Base-by-base conservation (phyloP, 768 basidiomycete genomes). In the Mrakia gelida region DNA sequence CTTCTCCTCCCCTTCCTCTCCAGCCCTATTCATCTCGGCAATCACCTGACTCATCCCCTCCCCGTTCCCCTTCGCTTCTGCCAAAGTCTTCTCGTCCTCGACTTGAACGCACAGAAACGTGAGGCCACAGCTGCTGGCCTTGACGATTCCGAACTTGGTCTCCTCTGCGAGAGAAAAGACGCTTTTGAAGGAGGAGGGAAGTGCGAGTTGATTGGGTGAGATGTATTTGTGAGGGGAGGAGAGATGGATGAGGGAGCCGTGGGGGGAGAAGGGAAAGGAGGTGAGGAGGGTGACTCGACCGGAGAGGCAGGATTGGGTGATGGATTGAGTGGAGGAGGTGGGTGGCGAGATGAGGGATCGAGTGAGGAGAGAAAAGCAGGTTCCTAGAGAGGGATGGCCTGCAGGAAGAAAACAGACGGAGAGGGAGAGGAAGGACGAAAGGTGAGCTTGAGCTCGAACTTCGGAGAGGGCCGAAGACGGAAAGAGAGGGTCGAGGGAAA, bases 151-250 rank as follows among this genome's bases (percentile, higher is more conserved):
- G 18, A n/a, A 23, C 1, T 90, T 93, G 80, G 98, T 90, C 80
- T 91, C 89, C 82, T 89, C 86, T 74, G 96, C 89, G 79, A 92
- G 90, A 65, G 86, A 84, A 75, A 88, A 82, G 5, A 45, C 41
- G 11, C 11, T 45, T 45, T 45, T 13, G 45, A 45, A 13, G 85
- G 91, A 93, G 86, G 72, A 38, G 30, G 71, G 71, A 15, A 56
- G 71, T 0, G 71, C 16, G 28, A 56, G 71, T 18, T 72, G 26
- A 7, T 11, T 2, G 8, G 71, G 30, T n/a, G 71, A 72, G 71
- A 72, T 72, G 71, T 30, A 34, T 8, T 45, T 70, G 67, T 41
- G 71, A 28, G 52, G 71, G 4, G 49, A 72, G 45, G 45, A 72
- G 45, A 49, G 71, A 26, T 38, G 45, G 52, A 49, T 6, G 43